Evolutionary conservation across 2,329 filamentous ascomycete species (phyloP).

Genomic region (Exophiala spinifera): DNA sequence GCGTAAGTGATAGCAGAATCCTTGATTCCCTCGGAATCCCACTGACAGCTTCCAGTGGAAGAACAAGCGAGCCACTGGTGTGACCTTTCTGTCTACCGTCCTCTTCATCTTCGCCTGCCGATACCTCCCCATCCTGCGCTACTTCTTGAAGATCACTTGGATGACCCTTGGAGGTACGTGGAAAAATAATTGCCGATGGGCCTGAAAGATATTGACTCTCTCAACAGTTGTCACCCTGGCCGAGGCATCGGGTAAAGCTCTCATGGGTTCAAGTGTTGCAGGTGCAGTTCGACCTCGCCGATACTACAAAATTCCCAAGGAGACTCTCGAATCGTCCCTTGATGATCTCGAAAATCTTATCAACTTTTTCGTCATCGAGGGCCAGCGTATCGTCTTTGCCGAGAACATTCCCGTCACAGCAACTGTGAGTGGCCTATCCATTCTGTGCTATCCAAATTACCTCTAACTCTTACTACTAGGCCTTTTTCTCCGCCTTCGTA

Average conservation of each 20-base stretch:
- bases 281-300: conserved; percentile 61
- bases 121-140: conserved; percentile 61
- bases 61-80: conserved; percentile 61
- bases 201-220: conserved; percentile 7
- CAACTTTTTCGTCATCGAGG: conserved; percentile 68
- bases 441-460: neutral
- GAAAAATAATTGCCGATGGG: neutral
- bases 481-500: conserved; percentile 57
- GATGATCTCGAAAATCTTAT: conserved; percentile 63
- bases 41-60: conserved; percentile 52
- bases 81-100: conserved; percentile 56
- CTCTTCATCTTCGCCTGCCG: conserved; percentile 61
- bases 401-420: conserved; percentile 62
- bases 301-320: conserved; percentile 65
- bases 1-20: conserved; percentile 43
- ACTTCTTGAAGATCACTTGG: conserved; percentile 59
- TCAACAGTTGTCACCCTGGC: conserved; percentile 49
- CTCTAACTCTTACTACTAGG: conserved; percentile 41
- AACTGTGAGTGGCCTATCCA: conserved; percentile 46
- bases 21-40: neutral
- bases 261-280: conserved; percentile 57
- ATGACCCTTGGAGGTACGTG: conserved; percentile 56
- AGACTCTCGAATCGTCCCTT: conserved; percentile 58
- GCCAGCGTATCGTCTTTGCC: conserved; percentile 63
- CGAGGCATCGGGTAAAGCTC: conserved; percentile 55